Conservation (phyloP, 1,139 yeast genomes). For the Geotrichum macrosporum region DNA sequence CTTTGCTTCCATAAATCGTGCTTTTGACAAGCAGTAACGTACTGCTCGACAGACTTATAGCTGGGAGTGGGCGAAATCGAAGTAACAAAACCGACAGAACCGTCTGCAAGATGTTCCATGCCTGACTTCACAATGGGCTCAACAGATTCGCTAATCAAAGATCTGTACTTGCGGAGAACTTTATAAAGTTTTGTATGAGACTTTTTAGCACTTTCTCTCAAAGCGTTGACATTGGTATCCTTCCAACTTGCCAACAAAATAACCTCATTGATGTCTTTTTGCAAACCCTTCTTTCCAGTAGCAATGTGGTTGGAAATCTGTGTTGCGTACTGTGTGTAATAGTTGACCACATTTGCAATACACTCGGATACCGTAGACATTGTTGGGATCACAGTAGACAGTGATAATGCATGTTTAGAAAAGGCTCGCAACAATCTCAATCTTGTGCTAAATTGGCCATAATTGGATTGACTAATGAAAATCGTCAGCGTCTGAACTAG, state of each 20-base stretch:
- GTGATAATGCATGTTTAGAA: conserved; percentile 43
- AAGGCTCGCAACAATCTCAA: conserved; percentile 61
- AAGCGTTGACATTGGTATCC: conserved; percentile 88
- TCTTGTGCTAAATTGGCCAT: conserved; percentile 66
- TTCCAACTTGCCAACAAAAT: conserved; percentile 94
- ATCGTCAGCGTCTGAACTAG: conserved; percentile 68
- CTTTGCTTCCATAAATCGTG: conserved; percentile 51
- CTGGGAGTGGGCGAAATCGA: conserved; percentile 10
- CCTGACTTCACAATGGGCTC: conserved; percentile 44
- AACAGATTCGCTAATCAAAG: conserved; percentile 53
- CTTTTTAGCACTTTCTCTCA: conserved; percentile 85
- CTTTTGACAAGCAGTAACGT: conserved; percentile 27
- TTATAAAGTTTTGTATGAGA: conserved; percentile 85
- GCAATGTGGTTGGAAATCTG: conserved; percentile 46
- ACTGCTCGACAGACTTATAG: conserved; percentile 21
- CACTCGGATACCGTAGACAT: conserved; percentile 40
- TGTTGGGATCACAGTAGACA: conserved; percentile 19
- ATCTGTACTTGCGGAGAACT: conserved; percentile 76
- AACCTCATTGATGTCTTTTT: conserved; percentile 78
- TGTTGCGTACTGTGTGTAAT: conserved; percentile 61
- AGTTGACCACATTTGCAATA: conserved; percentile 57
- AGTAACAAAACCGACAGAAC: conserved; percentile 23
- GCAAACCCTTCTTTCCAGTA: conserved; percentile 51
- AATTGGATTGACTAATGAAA: conserved; percentile 69
- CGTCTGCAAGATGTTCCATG: conserved; percentile 17